These are phyloP conservation scores for Clonostachys solani DNA, from an alignment of 2,329 filamentous ascomycete species.

Conservation along the genomic window DNA sequence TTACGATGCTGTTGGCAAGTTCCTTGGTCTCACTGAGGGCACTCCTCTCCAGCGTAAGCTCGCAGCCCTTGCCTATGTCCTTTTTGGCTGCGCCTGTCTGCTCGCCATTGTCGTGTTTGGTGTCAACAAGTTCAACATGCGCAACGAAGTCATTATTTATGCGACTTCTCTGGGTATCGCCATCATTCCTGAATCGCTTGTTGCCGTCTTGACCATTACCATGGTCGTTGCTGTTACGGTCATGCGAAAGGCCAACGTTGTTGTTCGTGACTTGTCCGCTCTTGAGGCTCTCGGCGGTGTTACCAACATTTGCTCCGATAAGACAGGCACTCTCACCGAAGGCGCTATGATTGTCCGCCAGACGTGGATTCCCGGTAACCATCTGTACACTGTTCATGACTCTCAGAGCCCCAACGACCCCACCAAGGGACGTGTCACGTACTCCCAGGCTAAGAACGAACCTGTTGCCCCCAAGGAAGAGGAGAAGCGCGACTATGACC, in stretches of 20 bases:
- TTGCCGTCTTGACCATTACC: conserved; percentile 68
- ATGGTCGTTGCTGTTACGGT: conserved; percentile 63
- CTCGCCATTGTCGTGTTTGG: conserved; percentile 55
- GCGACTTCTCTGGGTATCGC: conserved; percentile 55
- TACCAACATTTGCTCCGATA: conserved; percentile 71
- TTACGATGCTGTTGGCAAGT: conserved; percentile 48
- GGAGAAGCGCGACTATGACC: conserved; percentile 50
- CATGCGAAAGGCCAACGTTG: conserved; percentile 61
- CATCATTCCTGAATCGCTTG: conserved; percentile 61
- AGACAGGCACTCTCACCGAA: conserved; percentile 66
- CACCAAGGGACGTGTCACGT: conserved; percentile 49
- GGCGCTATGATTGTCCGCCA: conserved; percentile 68
- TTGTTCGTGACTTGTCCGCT: conserved; percentile 61
- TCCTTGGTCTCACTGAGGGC: conserved; percentile 59
- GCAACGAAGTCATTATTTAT: conserved; percentile 51
- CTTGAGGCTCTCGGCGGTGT: conserved; percentile 68
- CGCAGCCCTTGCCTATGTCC: conserved; percentile 70
- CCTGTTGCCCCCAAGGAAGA: conserved; percentile 21
- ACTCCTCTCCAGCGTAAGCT: conserved; percentile 78
- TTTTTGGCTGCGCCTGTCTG: conserved; percentile 66
- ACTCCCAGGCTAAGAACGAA: conserved; percentile 31
- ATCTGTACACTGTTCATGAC: conserved; percentile 56
- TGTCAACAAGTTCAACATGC: conserved; percentile 47
- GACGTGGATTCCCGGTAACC: conserved; percentile 57
- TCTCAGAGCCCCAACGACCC: conserved; percentile 59